Conservation (phyloP, 2,329 filamentous ascomycete species). For the Lachnellula hyalina region DNA sequence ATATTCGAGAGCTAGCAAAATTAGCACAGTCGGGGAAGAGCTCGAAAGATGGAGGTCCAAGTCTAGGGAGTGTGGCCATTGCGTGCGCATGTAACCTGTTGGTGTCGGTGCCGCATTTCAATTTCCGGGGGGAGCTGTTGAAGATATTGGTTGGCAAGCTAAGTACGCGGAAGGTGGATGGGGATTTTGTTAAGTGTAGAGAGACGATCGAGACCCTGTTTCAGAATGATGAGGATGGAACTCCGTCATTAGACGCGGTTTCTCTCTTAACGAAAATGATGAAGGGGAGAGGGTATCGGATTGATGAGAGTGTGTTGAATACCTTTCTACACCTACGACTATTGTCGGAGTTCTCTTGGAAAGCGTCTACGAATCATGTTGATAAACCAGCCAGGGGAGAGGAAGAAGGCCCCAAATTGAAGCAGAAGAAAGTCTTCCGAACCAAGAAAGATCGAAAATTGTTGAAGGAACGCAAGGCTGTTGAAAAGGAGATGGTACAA, state of each 20-base stretch:
- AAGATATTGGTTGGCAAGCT: conserved; percentile 84
- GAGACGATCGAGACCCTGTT: conserved; percentile 79
- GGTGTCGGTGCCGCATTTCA: conserved; percentile 87
- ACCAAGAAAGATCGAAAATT: conserved; percentile 84
- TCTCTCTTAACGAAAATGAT: conserved; percentile 89
- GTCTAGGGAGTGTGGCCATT: conserved; percentile 69
- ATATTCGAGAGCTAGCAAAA: conserved; percentile 69
- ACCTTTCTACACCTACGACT: conserved; percentile 86
- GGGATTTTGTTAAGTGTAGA: conserved; percentile 71
- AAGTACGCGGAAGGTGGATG: conserved; percentile 64
- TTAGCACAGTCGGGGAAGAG: conserved; percentile 54
- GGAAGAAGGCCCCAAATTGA: conserved; percentile 52
- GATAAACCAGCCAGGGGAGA: conserved; percentile 49
- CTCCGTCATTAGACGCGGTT: conserved; percentile 80
- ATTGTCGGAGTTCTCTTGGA: conserved; percentile 79
- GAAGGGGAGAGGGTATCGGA: conserved; percentile 74
- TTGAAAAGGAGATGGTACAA: conserved; percentile 89
- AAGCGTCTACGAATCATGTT: conserved; percentile 72
- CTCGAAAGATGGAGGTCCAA: conserved; percentile 37
- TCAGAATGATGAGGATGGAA: conserved; percentile 81
- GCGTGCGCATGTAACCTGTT: conserved; percentile 80
- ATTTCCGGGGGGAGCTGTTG: conserved; percentile 83
- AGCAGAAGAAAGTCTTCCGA: conserved; percentile 76
- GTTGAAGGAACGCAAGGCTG: conserved; percentile 75
- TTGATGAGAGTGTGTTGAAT: conserved; percentile 83